Evolutionary conservation across 169 alveolate species (phyloP).

Genomic region (Plasmodium vivax): DNA sequence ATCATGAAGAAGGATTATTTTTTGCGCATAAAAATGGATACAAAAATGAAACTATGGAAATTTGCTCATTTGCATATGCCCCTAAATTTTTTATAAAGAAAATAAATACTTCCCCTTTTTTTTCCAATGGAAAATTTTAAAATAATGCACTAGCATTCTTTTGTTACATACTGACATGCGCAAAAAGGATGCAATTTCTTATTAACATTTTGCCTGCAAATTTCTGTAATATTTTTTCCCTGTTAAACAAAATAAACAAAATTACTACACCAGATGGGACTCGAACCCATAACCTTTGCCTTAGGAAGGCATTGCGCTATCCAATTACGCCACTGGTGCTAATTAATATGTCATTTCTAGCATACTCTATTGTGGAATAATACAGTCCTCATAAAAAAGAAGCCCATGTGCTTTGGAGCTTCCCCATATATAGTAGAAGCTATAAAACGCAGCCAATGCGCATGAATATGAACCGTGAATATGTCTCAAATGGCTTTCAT

Average conservation of each 20-base stretch:
- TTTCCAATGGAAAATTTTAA: not conserved
- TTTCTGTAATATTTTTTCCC: not conserved
- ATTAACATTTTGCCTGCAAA: not conserved
- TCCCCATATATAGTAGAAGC: not conserved
- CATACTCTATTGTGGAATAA: not conserved
- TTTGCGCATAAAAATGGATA: not conserved
- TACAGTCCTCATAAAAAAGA: not conserved
- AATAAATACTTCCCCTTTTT: not conserved
- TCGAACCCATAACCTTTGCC: constrained; percentile 97
- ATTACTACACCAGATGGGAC: constrained; percentile 93
- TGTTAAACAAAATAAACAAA: not conserved
- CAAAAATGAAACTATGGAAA: not conserved
- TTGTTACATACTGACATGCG: not conserved
- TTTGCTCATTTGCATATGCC: not conserved
- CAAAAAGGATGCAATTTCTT: not conserved
- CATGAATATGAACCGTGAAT: not conserved
- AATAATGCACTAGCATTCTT: not conserved
- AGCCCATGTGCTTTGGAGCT: not conserved
- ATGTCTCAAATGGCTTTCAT: not conserved
- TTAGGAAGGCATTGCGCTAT: constrained; percentile 96
- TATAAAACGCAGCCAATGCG: not conserved
- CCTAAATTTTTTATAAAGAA: not conserved
- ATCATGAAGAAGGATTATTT: not conserved
- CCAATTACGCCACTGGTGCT: constrained; percentile 96
- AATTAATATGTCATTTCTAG: not conserved